Percentiles rank a stretch among this genome's conserved stretches.
Evolutionary conservation across 1,139 yeast genomes (phyloP).

Genomic region (Taphrina communis): DNA sequence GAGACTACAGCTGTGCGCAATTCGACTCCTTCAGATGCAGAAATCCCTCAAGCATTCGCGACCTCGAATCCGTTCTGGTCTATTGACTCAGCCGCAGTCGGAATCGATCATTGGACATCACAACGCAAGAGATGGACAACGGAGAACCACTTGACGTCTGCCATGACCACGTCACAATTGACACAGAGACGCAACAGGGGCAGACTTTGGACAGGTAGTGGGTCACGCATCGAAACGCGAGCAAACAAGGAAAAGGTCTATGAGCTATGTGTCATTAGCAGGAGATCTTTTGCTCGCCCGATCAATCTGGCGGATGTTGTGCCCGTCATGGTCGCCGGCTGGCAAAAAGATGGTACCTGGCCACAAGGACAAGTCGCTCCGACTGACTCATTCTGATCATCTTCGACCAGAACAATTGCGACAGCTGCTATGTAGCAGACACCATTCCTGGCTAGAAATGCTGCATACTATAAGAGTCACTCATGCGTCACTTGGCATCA

Average conservation of each 20-base stretch:
- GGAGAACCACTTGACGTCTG: not conserved
- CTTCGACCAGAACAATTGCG: not conserved
- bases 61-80: constrained; percentile 12
- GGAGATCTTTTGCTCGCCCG: constrained; percentile 15
- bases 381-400: not conserved
- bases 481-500: no score
- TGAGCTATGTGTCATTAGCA: constrained; percentile 7
- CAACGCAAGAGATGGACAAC: constrained; percentile 7
- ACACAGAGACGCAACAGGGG: constrained; percentile 6
- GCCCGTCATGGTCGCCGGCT: constrained; percentile 32
- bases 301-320: constrained; percentile 23
- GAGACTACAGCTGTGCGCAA: not conserved
- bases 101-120: not conserved
- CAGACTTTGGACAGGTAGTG: not conserved
- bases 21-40: not conserved
- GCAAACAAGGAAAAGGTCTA: constrained; percentile 21
- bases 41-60: constrained; percentile 6
- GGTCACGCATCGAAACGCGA: constrained; percentile 2
- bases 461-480: no score
- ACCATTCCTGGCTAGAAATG: no score
- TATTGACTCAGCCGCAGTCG: not conserved
- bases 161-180: not conserved
- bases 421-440: not conserved
- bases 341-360: constrained; percentile 38
- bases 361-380: constrained; percentile 31